Evolutionary conservation across 352 stramenopile genomes (phyloP).

Genomic region (Phytophthora pini): DNA sequence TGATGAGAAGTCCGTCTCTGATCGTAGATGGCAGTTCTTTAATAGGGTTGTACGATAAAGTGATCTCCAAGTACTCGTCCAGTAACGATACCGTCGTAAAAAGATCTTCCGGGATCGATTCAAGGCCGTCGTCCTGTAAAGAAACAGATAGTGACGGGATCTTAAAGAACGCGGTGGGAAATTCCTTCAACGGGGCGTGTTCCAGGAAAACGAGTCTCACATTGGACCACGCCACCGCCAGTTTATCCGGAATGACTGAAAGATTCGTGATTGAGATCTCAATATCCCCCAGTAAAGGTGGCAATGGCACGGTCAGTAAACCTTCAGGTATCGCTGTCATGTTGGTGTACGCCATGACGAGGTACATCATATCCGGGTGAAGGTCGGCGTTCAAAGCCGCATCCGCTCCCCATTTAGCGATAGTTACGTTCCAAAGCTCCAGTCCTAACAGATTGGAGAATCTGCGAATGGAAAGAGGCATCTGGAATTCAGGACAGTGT

Average conservation of each 20-base stretch:
- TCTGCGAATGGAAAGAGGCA: constrained; percentile 37
- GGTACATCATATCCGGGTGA: constrained; percentile 43
- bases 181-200: constrained; percentile 33
- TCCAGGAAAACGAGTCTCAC: constrained; percentile 48
- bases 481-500: constrained; percentile 45
- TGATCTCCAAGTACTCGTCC: constrained; percentile 34
- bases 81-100: constrained; percentile 20
- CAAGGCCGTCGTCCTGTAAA: constrained; percentile 30
- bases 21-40: constrained; percentile 25
- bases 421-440: constrained; percentile 65
- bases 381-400: constrained; percentile 40
- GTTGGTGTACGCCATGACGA: constrained; percentile 55
- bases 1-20: constrained; percentile 26
- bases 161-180: constrained; percentile 35
- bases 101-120: constrained; percentile 31
- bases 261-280: constrained; percentile 55
- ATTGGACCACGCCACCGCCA: constrained; percentile 31
- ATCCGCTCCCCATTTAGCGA: constrained; percentile 41
- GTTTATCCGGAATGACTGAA: constrained; percentile 29
- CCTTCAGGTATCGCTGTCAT: constrained; percentile 54
- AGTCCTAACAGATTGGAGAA: constrained; percentile 60
- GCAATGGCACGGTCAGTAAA: constrained; percentile 35
- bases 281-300: constrained; percentile 50
- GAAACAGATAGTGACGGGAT: constrained; percentile 37
- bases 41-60: constrained; percentile 43